Evolutionary conservation across 2,329 filamentous ascomycete species (phyloP).

Genomic region (Aureobasidium sp.): DNA sequence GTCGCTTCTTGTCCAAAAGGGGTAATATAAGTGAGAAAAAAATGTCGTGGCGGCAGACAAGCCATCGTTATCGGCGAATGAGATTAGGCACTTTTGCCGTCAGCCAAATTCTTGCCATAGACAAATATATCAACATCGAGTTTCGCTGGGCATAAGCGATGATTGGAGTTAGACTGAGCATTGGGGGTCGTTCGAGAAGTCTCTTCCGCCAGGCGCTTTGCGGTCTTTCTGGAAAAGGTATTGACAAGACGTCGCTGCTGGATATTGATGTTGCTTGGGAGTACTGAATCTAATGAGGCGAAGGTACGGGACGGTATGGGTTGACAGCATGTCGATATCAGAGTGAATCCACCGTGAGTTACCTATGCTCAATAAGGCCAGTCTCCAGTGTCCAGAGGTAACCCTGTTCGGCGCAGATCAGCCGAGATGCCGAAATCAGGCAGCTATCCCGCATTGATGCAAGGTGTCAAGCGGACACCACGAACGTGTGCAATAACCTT

Average conservation of each 20-base stretch:
- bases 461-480: constrained; percentile 1
- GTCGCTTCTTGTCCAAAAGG: neutral
- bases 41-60: neutral
- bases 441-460: neutral
- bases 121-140: neutral
- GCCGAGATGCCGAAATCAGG: neutral
- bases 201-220: neutral
- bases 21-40: neutral
- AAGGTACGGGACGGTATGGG: neutral
- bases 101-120: neutral
- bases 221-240: too few species aligned
- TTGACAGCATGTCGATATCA: neutral
- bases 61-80: neutral
- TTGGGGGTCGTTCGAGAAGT: neutral
- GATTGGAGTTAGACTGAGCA: neutral
- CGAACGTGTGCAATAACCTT: neutral
- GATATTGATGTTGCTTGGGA: neutral
- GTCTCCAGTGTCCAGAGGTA: neutral
- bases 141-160: neutral
- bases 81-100: neutral
- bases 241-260: neutral
- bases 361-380: too few species aligned
- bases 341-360: neutral
- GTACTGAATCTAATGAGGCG: neutral
- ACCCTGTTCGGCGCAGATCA: neutral